Evolutionary conservation across 192 early-diverging fungal species (phyloP), one percentile per base, ranked within the genome.

Genomic region (Coemansia nantahalensis): DNA sequence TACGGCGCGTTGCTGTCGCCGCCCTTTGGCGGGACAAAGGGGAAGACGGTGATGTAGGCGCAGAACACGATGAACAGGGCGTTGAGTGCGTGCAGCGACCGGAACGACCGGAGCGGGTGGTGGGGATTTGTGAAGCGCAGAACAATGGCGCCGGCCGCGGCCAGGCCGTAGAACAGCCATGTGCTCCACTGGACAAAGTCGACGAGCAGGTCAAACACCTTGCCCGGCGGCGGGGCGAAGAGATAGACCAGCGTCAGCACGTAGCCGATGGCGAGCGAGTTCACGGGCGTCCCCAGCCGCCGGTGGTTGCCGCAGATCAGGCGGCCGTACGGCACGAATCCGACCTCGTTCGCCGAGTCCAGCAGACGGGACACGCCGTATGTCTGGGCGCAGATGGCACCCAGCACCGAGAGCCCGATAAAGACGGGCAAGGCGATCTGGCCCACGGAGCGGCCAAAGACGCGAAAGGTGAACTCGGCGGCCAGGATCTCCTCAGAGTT

Each of bases 401-500:
- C 82, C 16, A 79, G 49, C 18, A 75, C 64, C 7, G 82, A 83
- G 1, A 83, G 30, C 5, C 79, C 79, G 23, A 83, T 76, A 10
- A 81, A 42, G 11, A 80, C 54, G 0, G 84, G 83, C 36, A 85
- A 62, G 23, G 72, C 71, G 12, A 76, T 51, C 17, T 60, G 54
- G 4, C 84, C 84, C 11, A 79, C 64, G 0, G 54, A 49, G 26
- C 52, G 51, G 4, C 83, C 85, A 66, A 83, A 81, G 14, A 82
- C 74, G 9, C 78, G 63, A 34, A 58, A 49, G 13, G 80, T 79
- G 51, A 84, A 86, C 44, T 71, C 68, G 17, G 77, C 83, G 5
- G 83, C 85, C 38, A 86, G 48, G 8, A 80, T 79, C 42, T 73
- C 78, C 15, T 86, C 82, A 1, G 89, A 85, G 45, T 78, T 71